Evolutionary conservation across 106 monocot species (phyloP), one percentile per base, ranked within the genome.

Genomic region (Dioscorea dumetorum): DNA sequence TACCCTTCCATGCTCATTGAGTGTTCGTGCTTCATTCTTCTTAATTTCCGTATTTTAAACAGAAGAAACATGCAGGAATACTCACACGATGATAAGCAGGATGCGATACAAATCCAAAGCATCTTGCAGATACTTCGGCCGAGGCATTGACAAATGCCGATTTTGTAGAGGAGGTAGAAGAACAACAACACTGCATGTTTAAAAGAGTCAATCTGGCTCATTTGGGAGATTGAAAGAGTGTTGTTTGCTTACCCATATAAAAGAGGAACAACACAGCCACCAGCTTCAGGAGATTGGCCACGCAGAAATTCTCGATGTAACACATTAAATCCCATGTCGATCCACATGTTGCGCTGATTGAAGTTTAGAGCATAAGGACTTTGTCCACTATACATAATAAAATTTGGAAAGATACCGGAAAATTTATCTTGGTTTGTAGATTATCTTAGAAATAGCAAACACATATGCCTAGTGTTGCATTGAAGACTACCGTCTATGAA

Each of bases 261-360:
- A 90, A 72, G 41, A 94, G 86, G 51, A 82, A 62, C 18, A 78
- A 64, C 4, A 90, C 87, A 8, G 84, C 74, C 12, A 84, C 64
- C 24, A 24, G 13, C 22, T 32, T 54, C 52, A 53, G 16, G 64
- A 94, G 86, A 70, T 82, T 94, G 33, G 77, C 68, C 34, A 94
- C 35, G 57, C 94, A 94, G 73, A 94, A 94, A 66, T 94, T 87
- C 84, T 94, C 94, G 41, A 94, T 80, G 73, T 94, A 94, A 61
- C 94, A 94, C 4, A 90, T 76, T 17, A 90, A 64, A 70, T 94
- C 94, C 94, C 94, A 94, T 80, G 90, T 90, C 56, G 87, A 80
- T 48, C 80, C 90, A 63, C 90, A 94, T 0, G 72, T 61, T 34
- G 84, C 82, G 57, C 94, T 94, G 83, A 58, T 54, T 54, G 24